Evolutionary conservation across 2,329 filamentous ascomycete species (phyloP).

Genomic region (Juglanconis sp.): DNA sequence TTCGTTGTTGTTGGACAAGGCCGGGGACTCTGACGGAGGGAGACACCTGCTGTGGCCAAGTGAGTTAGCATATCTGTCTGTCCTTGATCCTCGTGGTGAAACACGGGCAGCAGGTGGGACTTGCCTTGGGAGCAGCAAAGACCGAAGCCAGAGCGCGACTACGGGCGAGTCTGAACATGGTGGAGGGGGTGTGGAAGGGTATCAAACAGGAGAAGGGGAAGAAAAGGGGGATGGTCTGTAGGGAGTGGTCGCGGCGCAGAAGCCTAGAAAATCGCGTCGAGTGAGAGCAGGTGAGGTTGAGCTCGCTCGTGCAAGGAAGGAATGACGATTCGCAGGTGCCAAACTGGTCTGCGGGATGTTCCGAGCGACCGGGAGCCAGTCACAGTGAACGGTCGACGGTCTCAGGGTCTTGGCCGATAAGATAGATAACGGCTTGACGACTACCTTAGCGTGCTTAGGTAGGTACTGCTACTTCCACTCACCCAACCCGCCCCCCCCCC

Average conservation of each 20-base stretch:
- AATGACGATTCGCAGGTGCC: conserved; percentile 16
- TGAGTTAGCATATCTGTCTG: conserved; percentile 19
- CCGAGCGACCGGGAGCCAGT: conserved; percentile 5
- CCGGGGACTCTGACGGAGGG: conserved; percentile 59
- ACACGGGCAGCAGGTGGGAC: conserved; percentile 25
- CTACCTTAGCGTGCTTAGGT: too few relatives aligned
- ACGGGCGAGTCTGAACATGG: conserved; percentile 86
- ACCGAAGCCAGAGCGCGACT: conserved; percentile 77
- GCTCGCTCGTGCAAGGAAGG: conserved; percentile 12
- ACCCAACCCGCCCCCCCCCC: too few relatives aligned
- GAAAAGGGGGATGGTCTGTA: conserved; percentile 1
- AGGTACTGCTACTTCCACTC: too few relatives aligned
- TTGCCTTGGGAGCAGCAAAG: conserved; percentile 73
- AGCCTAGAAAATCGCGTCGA: conserved; percentile 11
- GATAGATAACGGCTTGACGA: too few relatives aligned
- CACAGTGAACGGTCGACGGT: neutral
- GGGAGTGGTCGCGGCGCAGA: conserved; percentile 15
- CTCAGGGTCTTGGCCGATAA: too few relatives aligned
- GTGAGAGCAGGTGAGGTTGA: conserved; percentile 6
- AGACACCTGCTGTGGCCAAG: conserved; percentile 35
- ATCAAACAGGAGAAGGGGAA: neutral
- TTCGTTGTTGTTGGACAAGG: conserved; percentile 74
- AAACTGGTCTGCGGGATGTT: conserved; percentile 10
- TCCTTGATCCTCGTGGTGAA: neutral
- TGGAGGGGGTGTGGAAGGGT: conserved; percentile 28